Evolutionary conservation across 306 rosid genomes (phyloP).

Genomic region (Cucumis sativus): Cucumber_9930_V3 NC_026656.2:5909501-5910000

Average conservation of each 20-base stretch:
- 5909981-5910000: not conserved
- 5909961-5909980: not conserved
- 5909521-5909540: conserved; percentile 32
- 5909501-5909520: conserved; percentile 31
- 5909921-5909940: not conserved
- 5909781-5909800: not conserved
- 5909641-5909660: not conserved
- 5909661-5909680: not conserved
- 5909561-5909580: not conserved
- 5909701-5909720: not conserved
- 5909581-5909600: not conserved
- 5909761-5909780: not conserved
- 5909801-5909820: not conserved
- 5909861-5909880: not conserved
- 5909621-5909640: not conserved
- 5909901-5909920: not conserved
- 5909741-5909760: not conserved
- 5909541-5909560: conserved; percentile 36
- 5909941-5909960: not conserved
- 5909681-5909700: not conserved
- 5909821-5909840: not conserved
- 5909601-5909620: not conserved
- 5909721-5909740: not conserved
- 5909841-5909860: not conserved
- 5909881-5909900: not conserved